phyloP scores from a whole-genome alignment of 2,329 filamentous ascomycete species.

The Rasamsonia emersonii region DNA sequence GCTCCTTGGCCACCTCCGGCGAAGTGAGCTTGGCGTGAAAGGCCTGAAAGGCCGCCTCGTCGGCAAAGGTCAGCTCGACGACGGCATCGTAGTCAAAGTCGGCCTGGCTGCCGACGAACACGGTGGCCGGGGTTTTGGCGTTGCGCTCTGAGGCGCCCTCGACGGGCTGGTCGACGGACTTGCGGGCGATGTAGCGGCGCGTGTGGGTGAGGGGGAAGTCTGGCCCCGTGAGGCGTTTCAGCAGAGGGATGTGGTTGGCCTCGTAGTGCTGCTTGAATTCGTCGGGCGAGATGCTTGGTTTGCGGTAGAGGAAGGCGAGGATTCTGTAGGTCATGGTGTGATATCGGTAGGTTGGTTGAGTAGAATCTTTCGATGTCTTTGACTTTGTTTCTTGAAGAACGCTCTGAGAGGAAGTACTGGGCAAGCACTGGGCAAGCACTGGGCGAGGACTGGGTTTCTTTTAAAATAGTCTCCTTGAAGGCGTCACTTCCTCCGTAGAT shows the following conservation, averaged over 20 bases:
- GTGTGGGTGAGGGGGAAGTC: slow-evolving; percentile 1
- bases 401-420: no score
- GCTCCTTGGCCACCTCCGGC: background rate
- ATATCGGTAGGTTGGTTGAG: no score
- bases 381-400: no score
- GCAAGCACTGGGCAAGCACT: no score
- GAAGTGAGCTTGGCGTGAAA: background rate
- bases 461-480: no score
- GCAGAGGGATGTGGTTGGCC: background rate
- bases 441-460: no score
- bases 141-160: no score
- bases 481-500: no score
- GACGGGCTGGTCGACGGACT: background rate
- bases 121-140: background rate
- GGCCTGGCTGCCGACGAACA: background rate
- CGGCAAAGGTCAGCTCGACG: background rate
- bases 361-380: no score
- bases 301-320: slow-evolving; percentile 1
- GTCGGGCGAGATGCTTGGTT: background rate
- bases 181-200: slow-evolving; percentile 1
- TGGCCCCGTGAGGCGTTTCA: background rate
- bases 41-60: background rate
- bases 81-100: slow-evolving; percentile 1
- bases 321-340: no score
- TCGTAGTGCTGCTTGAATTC: slow-evolving; percentile 1